Evolutionary conservation across 495 filamentous ascomycete species (phyloP).

Genomic region (Daldinia bambusicola): DNA sequence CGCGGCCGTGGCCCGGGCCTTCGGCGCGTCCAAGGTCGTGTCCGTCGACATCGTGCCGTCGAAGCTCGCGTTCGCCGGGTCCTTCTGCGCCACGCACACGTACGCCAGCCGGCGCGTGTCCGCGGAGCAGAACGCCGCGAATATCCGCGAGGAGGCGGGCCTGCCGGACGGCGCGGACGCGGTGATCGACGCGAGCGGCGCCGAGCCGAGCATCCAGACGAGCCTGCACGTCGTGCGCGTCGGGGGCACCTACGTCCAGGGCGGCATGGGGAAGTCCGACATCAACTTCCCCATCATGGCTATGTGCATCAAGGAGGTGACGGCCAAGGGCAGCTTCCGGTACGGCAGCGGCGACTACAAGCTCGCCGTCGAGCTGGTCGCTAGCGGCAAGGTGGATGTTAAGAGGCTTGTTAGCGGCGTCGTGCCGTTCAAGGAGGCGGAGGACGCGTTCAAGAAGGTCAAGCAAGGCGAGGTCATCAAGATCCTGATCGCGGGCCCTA

Average conservation of each 20-base stretch:
- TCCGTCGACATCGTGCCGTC: constrained; percentile 78
- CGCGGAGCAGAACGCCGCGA: constrained; percentile 70
- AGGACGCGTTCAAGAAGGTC: constrained; percentile 80
- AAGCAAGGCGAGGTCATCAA: constrained; percentile 85
- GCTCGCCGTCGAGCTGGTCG: constrained; percentile 77
- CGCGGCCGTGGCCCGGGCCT: constrained; percentile 79
- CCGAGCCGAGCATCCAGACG: constrained; percentile 78
- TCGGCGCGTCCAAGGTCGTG: constrained; percentile 77
- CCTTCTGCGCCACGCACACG: constrained; percentile 71
- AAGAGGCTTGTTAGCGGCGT: constrained; percentile 75
- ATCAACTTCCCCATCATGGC: constrained; percentile 86
- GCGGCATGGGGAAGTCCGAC: constrained; percentile 80
- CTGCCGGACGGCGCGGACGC: constrained; percentile 72
- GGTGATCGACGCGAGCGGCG: constrained; percentile 86
- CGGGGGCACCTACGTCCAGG: constrained; percentile 87
- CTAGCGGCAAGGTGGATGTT: constrained; percentile 70
- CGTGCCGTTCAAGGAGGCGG: constrained; percentile 76
- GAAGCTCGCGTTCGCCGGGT: constrained; percentile 74
- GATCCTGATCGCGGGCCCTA: constrained; percentile 78
- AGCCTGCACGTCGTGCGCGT: constrained; percentile 73
- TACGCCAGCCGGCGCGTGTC: constrained; percentile 69
- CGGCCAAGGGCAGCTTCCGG: constrained; percentile 80
- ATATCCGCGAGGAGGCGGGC: constrained; percentile 60
- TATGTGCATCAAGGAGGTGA: constrained; percentile 83
- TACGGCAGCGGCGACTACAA: constrained; percentile 86